Evolutionary conservation across 1,139 yeast species (phyloP).

Genomic region (Kodamaea sp.): DNA sequence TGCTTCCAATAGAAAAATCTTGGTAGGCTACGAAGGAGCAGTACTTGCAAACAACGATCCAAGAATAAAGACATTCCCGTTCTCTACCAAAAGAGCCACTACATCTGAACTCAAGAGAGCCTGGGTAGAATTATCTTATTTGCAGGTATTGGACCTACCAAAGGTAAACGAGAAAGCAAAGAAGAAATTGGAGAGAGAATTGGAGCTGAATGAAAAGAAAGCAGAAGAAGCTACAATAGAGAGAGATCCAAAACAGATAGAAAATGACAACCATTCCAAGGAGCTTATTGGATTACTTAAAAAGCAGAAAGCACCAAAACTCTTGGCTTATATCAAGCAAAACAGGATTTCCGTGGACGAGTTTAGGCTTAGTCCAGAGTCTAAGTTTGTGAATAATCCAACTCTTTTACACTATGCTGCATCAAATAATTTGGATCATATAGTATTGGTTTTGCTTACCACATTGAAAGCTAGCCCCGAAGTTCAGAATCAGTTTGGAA

Average conservation of each 20-base stretch:
- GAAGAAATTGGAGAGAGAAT: slow-evolving; percentile 15
- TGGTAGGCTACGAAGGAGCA: slow-evolving; percentile 68
- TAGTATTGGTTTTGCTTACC: slow-evolving; percentile 64
- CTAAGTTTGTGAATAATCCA: slow-evolving; percentile 59
- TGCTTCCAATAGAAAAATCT: slow-evolving; percentile 59
- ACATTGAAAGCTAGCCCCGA: slow-evolving; percentile 75
- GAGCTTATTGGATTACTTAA: slow-evolving; percentile 64
- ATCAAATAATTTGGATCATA: slow-evolving; percentile 62
- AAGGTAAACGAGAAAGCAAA: slow-evolving; percentile 36
- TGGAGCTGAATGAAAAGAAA: slow-evolving; percentile 1
- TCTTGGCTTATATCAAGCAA: slow-evolving; percentile 62
- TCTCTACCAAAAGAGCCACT: slow-evolving; percentile 89
- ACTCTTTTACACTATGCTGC: slow-evolving; percentile 82
- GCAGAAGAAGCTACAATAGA: background rate
- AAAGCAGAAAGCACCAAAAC: slow-evolving; percentile 76
- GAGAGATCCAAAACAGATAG: slow-evolving; percentile 33
- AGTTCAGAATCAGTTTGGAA: slow-evolving; percentile 50
- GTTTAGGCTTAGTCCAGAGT: slow-evolving; percentile 55
- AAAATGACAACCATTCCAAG: slow-evolving; percentile 42
- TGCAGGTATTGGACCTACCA: slow-evolving; percentile 59
- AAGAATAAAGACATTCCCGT: slow-evolving; percentile 73
- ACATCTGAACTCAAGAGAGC: slow-evolving; percentile 77
- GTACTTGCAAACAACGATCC: slow-evolving; percentile 49
- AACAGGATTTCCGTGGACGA: slow-evolving; percentile 52
- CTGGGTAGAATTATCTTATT: slow-evolving; percentile 76